Base-by-base conservation (phyloP, 2,329 filamentous ascomycete species). In the Magnaporthiopsis incrustans region DNA sequence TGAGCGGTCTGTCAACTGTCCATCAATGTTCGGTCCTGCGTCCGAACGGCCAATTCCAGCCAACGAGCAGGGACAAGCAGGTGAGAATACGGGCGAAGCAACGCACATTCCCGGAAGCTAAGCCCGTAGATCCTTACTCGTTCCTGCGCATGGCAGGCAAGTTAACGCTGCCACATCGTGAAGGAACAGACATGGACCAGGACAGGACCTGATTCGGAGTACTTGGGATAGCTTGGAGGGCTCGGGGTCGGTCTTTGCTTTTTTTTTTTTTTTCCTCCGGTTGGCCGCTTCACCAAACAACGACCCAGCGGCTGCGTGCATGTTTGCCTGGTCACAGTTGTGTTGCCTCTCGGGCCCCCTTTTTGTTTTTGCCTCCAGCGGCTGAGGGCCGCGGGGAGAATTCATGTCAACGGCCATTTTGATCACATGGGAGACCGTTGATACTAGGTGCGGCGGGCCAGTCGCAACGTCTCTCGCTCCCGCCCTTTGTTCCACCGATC, bases 271-370 rank as follows among this genome's bases (percentile, higher is more conserved):
- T 6, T 5, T 6, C 57, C 12, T 58, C 26, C 30, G 18, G 26
- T 32, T 58, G 57, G 57, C 26, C n/a, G 18, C 44, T 25, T 53
- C 7, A 53, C 7, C 44, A 53, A 8, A 53, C 7, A 62, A 32
- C 27, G 25, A 14, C 60, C 26, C 25, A 35, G 59, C 61, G 65
- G 64, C 50, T 63, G 38, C 58, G 57, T 35, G 58, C 65, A 66
- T 63, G 61, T 61, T 66, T 67, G 59, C 61, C 57, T 32, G 60
- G 61, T 64, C 30, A 33, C 57, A 61, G 33, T 18, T 53, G 44
- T 53, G 44, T 53, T 53, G 22, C 44, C 44, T 53, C 44, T 53
- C 44, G 44, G 44, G 18, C n/a, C 44, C 44, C 44, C 44, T 18
- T 57, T 62, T 30, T 33, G 25, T 7, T 63, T 57, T 12, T 10